Evolutionary conservation across 805 yeast genomes (phyloP), one percentile per base, ranked within the genome.

Genomic region (Saccharomycopsis microspora): DNA sequence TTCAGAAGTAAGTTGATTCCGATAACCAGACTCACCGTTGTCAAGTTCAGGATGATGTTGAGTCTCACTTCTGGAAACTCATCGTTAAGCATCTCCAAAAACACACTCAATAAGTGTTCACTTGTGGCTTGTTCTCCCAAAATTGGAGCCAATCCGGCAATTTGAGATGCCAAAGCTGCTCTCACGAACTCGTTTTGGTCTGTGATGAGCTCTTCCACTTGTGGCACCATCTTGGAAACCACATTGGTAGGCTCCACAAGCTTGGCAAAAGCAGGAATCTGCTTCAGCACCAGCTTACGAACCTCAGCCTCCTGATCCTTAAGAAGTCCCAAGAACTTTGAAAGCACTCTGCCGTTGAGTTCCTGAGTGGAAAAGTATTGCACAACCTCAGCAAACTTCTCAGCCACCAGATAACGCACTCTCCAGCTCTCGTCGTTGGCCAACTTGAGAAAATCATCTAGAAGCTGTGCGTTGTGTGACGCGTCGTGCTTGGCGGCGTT

Each of bases 331-430:
- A 87, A 72, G 61, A 90, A 82, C 38, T 71, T 72, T 11, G 64
- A 56, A 58, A 81, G 70, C 55, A 67, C 68, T 51, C 61, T 58
- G 49, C 77, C 69, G 54, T 79, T 82, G 32, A 70, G 66, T 38
- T 74, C 76, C 44, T 76, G 71, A 52, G 72, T 70, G 56, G 71
- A 70, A 59, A 89, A 80, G 55, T 78, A 79, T 11, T 66, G 57
- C 1, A 94, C 86, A 51, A 93, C 74, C 53, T 71, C 69, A 56
- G 81, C 85, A 60, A 88, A 89, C 58, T 88, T 75, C 62, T 90
- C 97, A n/a, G 97, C 96, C 34, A 95, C 95, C 81, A 93, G 88
- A 66, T 90, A 93, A 60, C 98, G 81, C 49, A 93, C 97, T 65
- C 98, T 80, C 99, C 99, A 93, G 60, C 95, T 83, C 65, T 85